These are phyloP conservation scores for Sporisorium iseilematis-ciliati DNA, from an alignment of 1,284 basidiomycete genomes.

Conservation along the genomic window DNA sequence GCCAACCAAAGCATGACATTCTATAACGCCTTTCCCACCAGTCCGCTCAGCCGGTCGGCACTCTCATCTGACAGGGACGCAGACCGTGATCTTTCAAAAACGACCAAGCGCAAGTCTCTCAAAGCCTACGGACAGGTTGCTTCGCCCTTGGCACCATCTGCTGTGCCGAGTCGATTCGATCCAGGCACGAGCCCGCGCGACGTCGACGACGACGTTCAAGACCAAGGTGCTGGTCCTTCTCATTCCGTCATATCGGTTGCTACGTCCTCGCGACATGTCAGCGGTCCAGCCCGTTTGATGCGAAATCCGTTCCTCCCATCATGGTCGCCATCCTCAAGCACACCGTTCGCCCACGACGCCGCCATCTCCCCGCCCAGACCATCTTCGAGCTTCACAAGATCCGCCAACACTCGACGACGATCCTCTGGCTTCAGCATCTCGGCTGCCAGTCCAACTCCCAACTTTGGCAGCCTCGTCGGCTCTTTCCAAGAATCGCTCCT, in stretches of 20 bases:
- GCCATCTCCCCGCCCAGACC: conserved; percentile 26
- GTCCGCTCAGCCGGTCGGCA: conserved; percentile 50
- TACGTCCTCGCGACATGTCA: conserved; percentile 28
- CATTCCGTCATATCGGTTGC: conserved; percentile 1
- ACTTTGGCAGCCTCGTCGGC: conserved; percentile 66
- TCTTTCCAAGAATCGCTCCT: conserved; percentile 70
- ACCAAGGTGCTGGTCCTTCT: neutral
- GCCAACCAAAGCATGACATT: conserved; percentile 22
- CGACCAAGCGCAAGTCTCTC: neutral
- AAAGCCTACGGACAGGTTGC: conserved; percentile 5
- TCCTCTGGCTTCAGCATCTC: conserved; percentile 32
- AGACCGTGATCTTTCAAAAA: neutral
- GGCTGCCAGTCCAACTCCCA: conserved; percentile 36
- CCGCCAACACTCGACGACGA: conserved; percentile 35
- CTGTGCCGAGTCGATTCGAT: neutral
- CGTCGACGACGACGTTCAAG: neutral
- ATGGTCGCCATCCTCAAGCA: conserved; percentile 11
- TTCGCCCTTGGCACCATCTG: neutral
- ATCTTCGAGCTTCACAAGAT: conserved; percentile 29
- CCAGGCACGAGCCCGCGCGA: neutral
- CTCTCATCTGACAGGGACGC: conserved; percentile 5
- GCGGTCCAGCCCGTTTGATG: conserved; percentile 36
- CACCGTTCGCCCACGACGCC: conserved; percentile 6
- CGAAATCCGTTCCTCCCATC: conserved; percentile 20
- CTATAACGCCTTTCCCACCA: conserved; percentile 48